These are phyloP conservation scores for Paraphoma chrysanthemicola DNA, from an alignment of 2,329 filamentous ascomycete species.

Conservation along the genomic window DNA sequence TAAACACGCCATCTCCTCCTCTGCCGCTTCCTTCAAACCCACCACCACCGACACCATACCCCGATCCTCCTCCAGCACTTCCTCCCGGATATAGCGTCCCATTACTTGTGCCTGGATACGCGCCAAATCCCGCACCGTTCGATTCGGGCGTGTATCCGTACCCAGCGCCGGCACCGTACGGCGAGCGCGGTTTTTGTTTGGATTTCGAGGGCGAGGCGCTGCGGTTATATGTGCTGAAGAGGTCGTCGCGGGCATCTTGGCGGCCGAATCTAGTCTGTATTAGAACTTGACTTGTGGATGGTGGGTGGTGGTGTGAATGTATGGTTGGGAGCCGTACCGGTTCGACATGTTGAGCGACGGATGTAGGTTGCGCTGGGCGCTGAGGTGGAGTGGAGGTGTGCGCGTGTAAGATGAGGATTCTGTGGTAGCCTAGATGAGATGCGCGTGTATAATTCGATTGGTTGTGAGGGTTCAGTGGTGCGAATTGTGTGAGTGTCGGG, in stretches of 20 bases:
- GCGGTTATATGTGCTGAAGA: slow-evolving; percentile 51
- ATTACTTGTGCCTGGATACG: slow-evolving; percentile 40
- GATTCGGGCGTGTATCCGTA: slow-evolving; percentile 29
- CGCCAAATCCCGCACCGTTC: slow-evolving; percentile 30
- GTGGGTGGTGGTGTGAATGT: no score
- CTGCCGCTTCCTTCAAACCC: background rate
- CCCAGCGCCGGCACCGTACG: slow-evolving; percentile 31
- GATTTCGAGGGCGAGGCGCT: slow-evolving; percentile 46
- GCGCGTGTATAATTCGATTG: no score
- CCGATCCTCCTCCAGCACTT: slow-evolving; percentile 7
- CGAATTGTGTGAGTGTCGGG: background rate
- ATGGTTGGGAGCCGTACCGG: slow-evolving; percentile 20
- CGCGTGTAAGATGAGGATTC: no score
- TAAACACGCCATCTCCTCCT: slow-evolving; percentile 10
- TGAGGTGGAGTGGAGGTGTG: background rate
- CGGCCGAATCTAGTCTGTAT: slow-evolving; percentile 42
- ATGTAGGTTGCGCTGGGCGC: background rate
- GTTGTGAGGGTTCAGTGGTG: no score
- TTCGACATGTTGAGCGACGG: slow-evolving; percentile 35
- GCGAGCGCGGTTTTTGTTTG: slow-evolving; percentile 27
- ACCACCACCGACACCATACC: slow-evolving; percentile 8
- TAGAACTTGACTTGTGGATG: no score
- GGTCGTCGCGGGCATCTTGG: slow-evolving; percentile 41
- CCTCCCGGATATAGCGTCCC: slow-evolving; percentile 18
- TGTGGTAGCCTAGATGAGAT: no score